phyloP scores from a whole-genome alignment of 345 rosid species.

The Aquilaria malaccensis region DNA sequence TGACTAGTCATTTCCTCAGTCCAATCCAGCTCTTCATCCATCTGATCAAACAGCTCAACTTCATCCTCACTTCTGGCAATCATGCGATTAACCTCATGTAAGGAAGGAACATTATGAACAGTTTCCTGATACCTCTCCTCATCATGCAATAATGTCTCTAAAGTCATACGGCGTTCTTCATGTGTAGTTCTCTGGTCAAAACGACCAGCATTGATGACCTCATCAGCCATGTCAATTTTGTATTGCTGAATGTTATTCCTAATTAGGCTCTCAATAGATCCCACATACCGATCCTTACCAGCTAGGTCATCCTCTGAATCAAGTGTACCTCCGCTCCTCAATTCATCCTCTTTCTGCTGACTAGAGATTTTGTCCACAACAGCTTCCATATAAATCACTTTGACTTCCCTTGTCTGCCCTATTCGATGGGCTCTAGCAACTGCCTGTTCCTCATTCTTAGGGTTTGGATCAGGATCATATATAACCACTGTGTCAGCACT shows the following conservation, averaged over 20 bases:
- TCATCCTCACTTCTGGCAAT: constrained; percentile 96
- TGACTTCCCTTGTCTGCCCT: constrained; percentile 97
- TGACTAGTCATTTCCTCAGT: constrained; percentile 86
- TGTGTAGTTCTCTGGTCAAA: constrained; percentile 99
- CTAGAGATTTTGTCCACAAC: constrained; percentile 89
- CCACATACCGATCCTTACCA: constrained; percentile 95
- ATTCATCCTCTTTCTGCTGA: constrained; percentile 93
- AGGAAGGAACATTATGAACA: constrained; percentile 95
- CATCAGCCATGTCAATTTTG: constrained; percentile 99
- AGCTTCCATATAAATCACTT: constrained; percentile 98
- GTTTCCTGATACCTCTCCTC: constrained; percentile 99
- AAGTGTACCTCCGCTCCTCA: constrained; percentile 71
- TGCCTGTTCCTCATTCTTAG: constrained; percentile 99
- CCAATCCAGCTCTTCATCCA: constrained; percentile 99
- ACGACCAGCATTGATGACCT: constrained; percentile 99
- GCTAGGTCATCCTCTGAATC: constrained; percentile 97
- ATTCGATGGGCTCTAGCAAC: constrained; percentile 99
- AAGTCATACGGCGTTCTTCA: constrained; percentile 96
- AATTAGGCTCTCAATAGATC: constrained; percentile 97
- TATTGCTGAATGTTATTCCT: constrained; percentile 99
- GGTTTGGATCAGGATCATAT: constrained; percentile 99
- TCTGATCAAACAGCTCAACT: constrained; percentile 96
- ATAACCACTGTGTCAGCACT: constrained; percentile 98
- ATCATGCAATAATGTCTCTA: constrained; percentile 95
- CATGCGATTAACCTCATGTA: constrained; percentile 93